Evolutionary conservation across 2,329 filamentous ascomycete species (phyloP).

Genomic region (Colletotrichum cuscutae): DNA sequence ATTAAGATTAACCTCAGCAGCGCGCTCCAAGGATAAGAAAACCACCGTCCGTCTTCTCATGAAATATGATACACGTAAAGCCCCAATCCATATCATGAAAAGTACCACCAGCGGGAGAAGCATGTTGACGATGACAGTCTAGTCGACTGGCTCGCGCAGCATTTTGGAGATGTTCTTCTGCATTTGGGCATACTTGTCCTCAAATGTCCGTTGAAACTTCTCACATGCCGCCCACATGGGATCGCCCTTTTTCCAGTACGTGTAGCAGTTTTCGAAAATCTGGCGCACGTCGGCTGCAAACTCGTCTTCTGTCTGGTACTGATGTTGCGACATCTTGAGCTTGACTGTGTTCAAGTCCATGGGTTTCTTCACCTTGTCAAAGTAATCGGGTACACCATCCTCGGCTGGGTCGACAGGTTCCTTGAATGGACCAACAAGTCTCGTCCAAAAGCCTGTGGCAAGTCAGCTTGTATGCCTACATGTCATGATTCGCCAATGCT

Average conservation of each 20-base stretch:
- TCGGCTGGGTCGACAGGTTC: slow-evolving; percentile 66
- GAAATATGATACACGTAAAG: slow-evolving; percentile 11
- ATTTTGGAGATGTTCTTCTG: slow-evolving; percentile 69
- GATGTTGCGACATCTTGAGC: slow-evolving; percentile 64
- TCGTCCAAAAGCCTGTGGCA: slow-evolving; percentile 69
- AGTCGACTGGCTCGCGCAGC: slow-evolving; percentile 53
- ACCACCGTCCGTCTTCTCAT: not conserved
- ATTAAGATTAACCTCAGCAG: not conserved
- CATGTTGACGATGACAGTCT: not conserved
- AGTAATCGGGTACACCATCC: slow-evolving; percentile 70
- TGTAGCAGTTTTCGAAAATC: slow-evolving; percentile 72
- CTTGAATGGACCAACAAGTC: slow-evolving; percentile 71
- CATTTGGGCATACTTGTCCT: slow-evolving; percentile 69
- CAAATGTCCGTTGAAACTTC: slow-evolving; percentile 67
- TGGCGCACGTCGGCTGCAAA: slow-evolving; percentile 68
- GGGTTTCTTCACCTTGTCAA: slow-evolving; percentile 68
- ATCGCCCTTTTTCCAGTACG: slow-evolving; percentile 68
- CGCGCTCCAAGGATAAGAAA: not conserved
- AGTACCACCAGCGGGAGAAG: not conserved
- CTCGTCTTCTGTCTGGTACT: slow-evolving; percentile 63
- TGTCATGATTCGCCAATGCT: not conserved
- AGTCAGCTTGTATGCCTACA: slow-evolving; percentile 20
- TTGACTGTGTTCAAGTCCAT: slow-evolving; percentile 73
- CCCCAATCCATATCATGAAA: not conserved
- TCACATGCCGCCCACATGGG: slow-evolving; percentile 66